Base-by-base conservation (phyloP, 2,329 filamentous ascomycete species). In the Aspergillus japonicus region DNA sequence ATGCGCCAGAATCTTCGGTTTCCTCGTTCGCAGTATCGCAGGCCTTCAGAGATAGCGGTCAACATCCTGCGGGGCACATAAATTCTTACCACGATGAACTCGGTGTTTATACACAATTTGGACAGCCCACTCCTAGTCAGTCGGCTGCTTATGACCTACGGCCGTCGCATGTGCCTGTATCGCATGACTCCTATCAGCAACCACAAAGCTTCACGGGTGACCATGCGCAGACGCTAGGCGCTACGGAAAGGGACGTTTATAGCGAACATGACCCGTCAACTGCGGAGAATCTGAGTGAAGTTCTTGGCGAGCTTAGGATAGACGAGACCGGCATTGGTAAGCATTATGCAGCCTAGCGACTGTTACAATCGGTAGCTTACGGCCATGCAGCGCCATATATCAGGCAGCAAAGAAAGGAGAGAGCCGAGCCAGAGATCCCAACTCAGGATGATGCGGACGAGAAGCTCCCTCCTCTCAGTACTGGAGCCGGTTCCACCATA, bases 301-400 rank as follows among this genome's bases (percentile, higher is more conserved):
- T 95, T 11, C 81, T 98, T 44, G 94, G 94, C 7, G 89, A 91
- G 47, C 81, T 98, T 14, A 93, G 91, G 70, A 92, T 98, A 68
- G 89, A 96, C 62, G 90, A 94, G 71, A 88, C 87, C 47, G 94
- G 92, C 62, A 89, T 92, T 73, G 92, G 91, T 95, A 82, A 76
- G 86, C 39, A 44, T 19, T 44, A 19, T 7, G 6, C 14, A n/a
- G 14, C 39, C 39, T 19, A 19, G 6, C 14, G 14, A 19, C 6
- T 44, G 6, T 44, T 19, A 16, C 7, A 39, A 10, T n/a, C 12
- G 33, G 12, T 42, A 24, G 14, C 14, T 48, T 24, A n/a, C n/a
- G 44, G 2, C 21, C 29, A 14, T 16, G 35, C 58, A 92, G 92
- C 94, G 29, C 92, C 92, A 2, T 98, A 97, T 77, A 85, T 98